Base-by-base conservation (phyloP, 2,329 filamentous ascomycete genomes). In the Calonectria honghensis region DNA sequence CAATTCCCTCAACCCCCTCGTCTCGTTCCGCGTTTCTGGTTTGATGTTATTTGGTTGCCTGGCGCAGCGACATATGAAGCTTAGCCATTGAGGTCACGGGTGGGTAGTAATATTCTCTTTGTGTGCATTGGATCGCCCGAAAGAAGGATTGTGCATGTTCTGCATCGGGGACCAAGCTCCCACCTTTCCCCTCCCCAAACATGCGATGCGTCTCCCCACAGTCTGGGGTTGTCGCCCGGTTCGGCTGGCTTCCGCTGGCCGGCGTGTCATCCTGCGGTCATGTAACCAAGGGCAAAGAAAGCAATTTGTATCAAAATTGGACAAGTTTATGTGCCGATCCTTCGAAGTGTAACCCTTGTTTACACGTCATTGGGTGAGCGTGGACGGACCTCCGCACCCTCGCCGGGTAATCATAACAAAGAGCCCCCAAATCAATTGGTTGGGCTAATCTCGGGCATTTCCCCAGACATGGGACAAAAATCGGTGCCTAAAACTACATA, bases 401-500 rank as follows among this genome's bases (percentile, higher is more conserved):
- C 52, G 18, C 64, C 70, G 39, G 70, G 41, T 72, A 72, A 72
- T 63, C 41, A 45, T 24, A 51, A 52, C 52, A 63, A 24, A 37
- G 61, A 32, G n/a, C 27, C 18, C 37, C 37, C 10, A 32, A 31
- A 50, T 45, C 14, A 52, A 72, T 72, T 72, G 70, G 70, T 35
- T 63, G 63, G 70, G 41, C 32, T 35, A 68, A 72, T 41, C 13
- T 67, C 63, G 52, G 41, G 5, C 63, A 5, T 32, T 72, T 63
- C 41, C 63, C 52, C 52, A 63, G 41, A 72, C 63, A 61, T 32
- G 70, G 63, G 24, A 27, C 41, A 63, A 72, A 72, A 45, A 1
- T 45, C 31, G 70, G 32, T 72, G 70, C 70, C 70, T 67, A 67
- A 67, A 72, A 63, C 11, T 63, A 66, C 69, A 32, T 9, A 4